A percentile compares a stretch with the other conserved stretches of the same genome.
These are phyloP conservation scores for Torulaspora gathmanii DNA, from an alignment of 805 yeast genomes.

Conservation along the genomic window DNA sequence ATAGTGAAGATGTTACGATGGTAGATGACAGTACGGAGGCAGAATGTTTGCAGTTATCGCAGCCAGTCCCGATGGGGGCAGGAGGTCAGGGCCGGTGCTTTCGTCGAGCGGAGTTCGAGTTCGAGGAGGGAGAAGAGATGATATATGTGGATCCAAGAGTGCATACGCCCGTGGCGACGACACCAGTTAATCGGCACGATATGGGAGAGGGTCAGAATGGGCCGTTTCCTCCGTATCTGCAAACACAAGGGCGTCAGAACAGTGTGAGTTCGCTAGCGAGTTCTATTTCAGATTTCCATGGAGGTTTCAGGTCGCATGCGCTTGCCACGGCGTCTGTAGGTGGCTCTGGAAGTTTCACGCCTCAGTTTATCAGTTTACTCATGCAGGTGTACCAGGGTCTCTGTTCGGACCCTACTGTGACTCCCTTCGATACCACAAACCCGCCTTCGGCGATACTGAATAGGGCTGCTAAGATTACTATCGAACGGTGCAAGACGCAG, in stretches of 20 bases:
- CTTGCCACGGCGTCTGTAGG: conserved; percentile 11
- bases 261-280: conserved; percentile 31
- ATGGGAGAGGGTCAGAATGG: conserved; percentile 1
- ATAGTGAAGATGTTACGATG: conserved; percentile 6
- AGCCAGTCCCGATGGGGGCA: conserved; percentile 3
- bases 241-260: conserved; percentile 23
- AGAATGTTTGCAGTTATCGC: not conserved
- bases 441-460: conserved; percentile 68
- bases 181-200: conserved; percentile 9
- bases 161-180: conserved; percentile 14
- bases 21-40: not conserved
- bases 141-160: conserved; percentile 13
- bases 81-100: not conserved
- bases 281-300: conserved; percentile 25
- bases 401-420: conserved; percentile 53
- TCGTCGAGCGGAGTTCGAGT: not conserved
- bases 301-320: conserved; percentile 12
- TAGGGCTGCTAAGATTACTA: conserved; percentile 53
- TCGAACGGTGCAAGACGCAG: conserved; percentile 35
- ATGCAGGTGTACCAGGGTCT: conserved; percentile 45
- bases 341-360: conserved; percentile 26
- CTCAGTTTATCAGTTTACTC: conserved; percentile 43
- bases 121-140: conserved; percentile 12
- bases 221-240: conserved; percentile 17
- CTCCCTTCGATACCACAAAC: conserved; percentile 60